Evolutionary conservation across 768 basidiomycete genomes (phyloP), one percentile per base, ranked within the genome.

Genomic region (Macrolepiota albuminosa): DNA sequence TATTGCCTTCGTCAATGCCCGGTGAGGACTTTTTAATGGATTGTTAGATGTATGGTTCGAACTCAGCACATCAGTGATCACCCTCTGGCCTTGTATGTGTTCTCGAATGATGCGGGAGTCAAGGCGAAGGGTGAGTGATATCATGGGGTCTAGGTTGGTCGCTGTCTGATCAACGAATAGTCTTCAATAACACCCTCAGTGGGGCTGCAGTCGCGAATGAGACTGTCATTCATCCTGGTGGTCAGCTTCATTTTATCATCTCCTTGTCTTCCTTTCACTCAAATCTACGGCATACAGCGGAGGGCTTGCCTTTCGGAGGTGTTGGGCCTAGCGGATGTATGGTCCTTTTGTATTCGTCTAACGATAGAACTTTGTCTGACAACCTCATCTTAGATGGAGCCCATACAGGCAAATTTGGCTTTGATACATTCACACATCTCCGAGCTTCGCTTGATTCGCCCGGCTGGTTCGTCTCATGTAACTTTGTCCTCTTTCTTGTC

Each of bases 41-140:
- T 5, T 21, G 29, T 8, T 3, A n/a, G 6, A 24, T 42, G 14
- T 14, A 37, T 1, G n/a, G 6, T 43, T 40, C 16, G 9, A 45
- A 26, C 51, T 26, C 7, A 58, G 47, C 18, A 53, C 34, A 4
- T 33, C 58, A 89, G 88, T 37, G 87, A 88, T 40, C 81, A 88
- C 59, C 90, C 93, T 5, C 79, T 95, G 18, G 81, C 85, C 2
- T 71, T 94, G 9, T 93, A 94, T 66, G 83, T 91, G 39, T 95
- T 95, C 72, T 80, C 88, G 1, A 74, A 81, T 60, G 81, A 87
- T 62, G 59, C 76, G 1, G 71, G 71, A 21, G 78, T 86, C 67
- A 89, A 89, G 72, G 69, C 76, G 26, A 87, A 86, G 71, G 83
- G 89, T 85, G 56, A 29, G 71, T 59, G 6, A n/a, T 58, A 10